Conservation (phyloP, 1,284 basidiomycete genomes). For the Ganoderma multipileum region DNA sequence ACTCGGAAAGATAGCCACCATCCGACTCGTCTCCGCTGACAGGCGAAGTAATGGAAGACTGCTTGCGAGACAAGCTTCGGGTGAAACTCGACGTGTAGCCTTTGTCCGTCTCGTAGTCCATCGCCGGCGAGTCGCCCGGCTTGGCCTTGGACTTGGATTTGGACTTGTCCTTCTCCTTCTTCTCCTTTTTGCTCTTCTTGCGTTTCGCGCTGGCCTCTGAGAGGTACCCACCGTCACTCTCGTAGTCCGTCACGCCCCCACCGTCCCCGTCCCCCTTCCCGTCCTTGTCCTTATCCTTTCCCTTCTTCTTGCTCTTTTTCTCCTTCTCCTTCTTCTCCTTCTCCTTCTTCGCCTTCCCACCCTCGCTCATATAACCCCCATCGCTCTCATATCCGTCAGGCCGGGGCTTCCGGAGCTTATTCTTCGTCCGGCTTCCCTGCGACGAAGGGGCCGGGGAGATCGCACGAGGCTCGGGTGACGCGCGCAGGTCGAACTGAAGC, state of each 20-base stretch:
- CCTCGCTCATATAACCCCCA: constrained; percentile 56
- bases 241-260: constrained; percentile 37
- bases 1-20: constrained; percentile 48
- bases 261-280: constrained; percentile 31
- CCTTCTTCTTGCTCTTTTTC: constrained; percentile 36
- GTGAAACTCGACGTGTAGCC: constrained; percentile 34
- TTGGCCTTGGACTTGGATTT: constrained; percentile 39
- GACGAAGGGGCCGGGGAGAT: constrained; percentile 30
- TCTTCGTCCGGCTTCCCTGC: constrained; percentile 28
- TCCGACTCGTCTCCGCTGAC: constrained; percentile 46
- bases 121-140: constrained; percentile 45
- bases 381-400: constrained; percentile 62
- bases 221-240: constrained; percentile 43
- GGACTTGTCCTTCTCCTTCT: constrained; percentile 39
- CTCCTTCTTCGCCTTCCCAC: constrained; percentile 45
- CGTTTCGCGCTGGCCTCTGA: constrained; percentile 38
- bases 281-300: constrained; percentile 34
- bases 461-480: constrained; percentile 33
- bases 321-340: constrained; percentile 37
- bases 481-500: constrained; percentile 36
- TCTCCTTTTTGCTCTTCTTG: constrained; percentile 39
- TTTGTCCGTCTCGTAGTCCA: constrained; percentile 43
- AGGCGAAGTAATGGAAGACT: constrained; percentile 26
- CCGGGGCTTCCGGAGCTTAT: constrained; percentile 46
- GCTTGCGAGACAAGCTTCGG: constrained; percentile 32